These are phyloP conservation scores for Viola odorata DNA, from an alignment of 345 rosid species.

Conservation along the genomic window DNA sequence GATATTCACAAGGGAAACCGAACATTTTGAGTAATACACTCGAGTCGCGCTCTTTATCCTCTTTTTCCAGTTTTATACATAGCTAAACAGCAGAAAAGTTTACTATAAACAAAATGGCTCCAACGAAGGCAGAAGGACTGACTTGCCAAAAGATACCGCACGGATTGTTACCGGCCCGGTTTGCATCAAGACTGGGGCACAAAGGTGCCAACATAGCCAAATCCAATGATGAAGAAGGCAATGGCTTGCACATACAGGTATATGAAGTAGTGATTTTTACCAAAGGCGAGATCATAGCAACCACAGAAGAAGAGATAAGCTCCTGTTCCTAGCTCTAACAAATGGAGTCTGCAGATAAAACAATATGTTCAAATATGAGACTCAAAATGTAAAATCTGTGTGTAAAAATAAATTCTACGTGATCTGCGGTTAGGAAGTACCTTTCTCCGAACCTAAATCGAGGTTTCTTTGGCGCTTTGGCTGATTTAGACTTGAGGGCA, in stretches of 20 bases:
- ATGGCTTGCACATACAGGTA: constrained; percentile 70
- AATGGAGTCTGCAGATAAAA: constrained; percentile 42
- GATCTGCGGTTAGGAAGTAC: too few species aligned
- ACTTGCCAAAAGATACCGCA: constrained; percentile 1
- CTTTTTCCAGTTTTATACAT: constrained; percentile 6
- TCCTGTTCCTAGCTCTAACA: constrained; percentile 70
- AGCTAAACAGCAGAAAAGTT: constrained; percentile 1
- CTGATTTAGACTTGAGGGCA: constrained; percentile 51
- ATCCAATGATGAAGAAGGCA: constrained; percentile 75
- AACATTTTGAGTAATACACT: background rate
- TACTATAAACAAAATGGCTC: constrained; percentile 2
- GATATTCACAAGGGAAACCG: constrained; percentile 15
- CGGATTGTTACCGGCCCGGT: background rate
- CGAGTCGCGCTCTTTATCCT: background rate
- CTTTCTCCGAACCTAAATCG: constrained; percentile 67
- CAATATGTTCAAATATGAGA: background rate
- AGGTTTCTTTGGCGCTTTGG: constrained; percentile 48
- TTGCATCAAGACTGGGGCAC: constrained; percentile 36
- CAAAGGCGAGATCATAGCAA: constrained; percentile 53
- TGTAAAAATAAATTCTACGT: background rate
- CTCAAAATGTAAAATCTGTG: background rate
- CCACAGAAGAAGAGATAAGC: constrained; percentile 69
- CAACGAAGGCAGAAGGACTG: background rate
- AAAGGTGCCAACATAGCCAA: constrained; percentile 68
- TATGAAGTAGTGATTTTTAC: constrained; percentile 59